A percentile compares a stretch with the other conserved stretches of the same genome.
Evolutionary conservation across 2,329 filamentous ascomycete genomes (phyloP).

Genomic region (Talaromyces amestolkiae): DNA sequence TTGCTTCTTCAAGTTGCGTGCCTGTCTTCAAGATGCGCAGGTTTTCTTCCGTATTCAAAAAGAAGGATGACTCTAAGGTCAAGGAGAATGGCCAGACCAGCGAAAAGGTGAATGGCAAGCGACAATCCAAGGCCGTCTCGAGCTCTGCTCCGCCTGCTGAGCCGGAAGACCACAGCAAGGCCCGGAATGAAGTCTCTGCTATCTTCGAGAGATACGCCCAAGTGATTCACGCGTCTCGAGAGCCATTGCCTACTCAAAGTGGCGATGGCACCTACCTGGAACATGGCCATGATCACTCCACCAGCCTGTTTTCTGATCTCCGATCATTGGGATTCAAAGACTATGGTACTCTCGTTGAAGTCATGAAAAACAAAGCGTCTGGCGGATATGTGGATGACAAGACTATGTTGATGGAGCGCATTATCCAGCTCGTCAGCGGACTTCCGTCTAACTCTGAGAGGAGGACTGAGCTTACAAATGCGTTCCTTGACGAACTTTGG

Average conservation of each 20-base stretch:
- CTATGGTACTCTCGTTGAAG: conserved; percentile 59
- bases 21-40: conserved; percentile 31
- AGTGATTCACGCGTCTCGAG: conserved; percentile 53
- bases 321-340: conserved; percentile 58
- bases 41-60: conserved; percentile 41
- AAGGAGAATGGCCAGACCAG: conserved; percentile 28
- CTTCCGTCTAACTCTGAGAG: conserved; percentile 62
- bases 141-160: conserved; percentile 22
- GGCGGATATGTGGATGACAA: conserved; percentile 69
- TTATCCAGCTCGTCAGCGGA: conserved; percentile 66
- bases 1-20: background rate
- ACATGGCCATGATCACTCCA: conserved; percentile 45
- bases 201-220: conserved; percentile 47
- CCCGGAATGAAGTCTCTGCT: conserved; percentile 40
- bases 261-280: conserved; percentile 62
- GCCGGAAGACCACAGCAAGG: conserved; percentile 31
- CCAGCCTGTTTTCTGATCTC: conserved; percentile 57
- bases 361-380: conserved; percentile 62
- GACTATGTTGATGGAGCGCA: conserved; percentile 72
- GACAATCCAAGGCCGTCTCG: conserved; percentile 33
- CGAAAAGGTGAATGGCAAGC: conserved; percentile 26
- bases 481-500: conserved; percentile 69
- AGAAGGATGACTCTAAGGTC: conserved; percentile 36
- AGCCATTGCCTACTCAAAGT: conserved; percentile 62
- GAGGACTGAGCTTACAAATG: conserved; percentile 62